These are phyloP conservation scores for Singerocomus inundabilis DNA, from an alignment of 1,284 basidiomycete genomes.

Conservation along the genomic window DNA sequence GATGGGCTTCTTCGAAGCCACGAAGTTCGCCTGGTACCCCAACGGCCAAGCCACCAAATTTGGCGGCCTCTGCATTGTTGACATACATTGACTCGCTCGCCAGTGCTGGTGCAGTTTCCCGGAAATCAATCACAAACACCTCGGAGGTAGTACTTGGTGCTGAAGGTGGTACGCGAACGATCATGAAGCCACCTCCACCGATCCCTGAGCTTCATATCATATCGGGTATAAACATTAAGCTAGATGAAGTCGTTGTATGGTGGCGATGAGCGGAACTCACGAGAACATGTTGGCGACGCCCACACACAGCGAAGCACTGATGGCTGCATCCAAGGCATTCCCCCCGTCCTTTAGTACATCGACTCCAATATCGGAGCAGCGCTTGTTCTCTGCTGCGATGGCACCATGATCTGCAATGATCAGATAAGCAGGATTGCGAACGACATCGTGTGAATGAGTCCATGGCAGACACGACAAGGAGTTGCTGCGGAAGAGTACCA, in stretches of 20 bases:
- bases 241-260: not conserved
- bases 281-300: slow-evolving; percentile 91
- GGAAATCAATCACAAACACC: slow-evolving; percentile 82
- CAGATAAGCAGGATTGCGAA: slow-evolving; percentile 70
- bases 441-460: slow-evolving; percentile 8
- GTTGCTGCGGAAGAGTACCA: slow-evolving; percentile 9
- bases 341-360: slow-evolving; percentile 77
- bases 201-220: slow-evolving; percentile 64
- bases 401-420: slow-evolving; percentile 74
- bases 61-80: slow-evolving; percentile 48
- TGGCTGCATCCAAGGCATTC: slow-evolving; percentile 87
- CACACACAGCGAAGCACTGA: slow-evolving; percentile 78
- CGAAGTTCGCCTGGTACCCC: slow-evolving; percentile 59
- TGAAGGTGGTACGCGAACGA: slow-evolving; percentile 71
- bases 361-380: slow-evolving; percentile 84
- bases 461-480: not conserved
- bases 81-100: slow-evolving; percentile 78
- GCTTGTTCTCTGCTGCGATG: slow-evolving; percentile 82
- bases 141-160: slow-evolving; percentile 46
- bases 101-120: slow-evolving; percentile 79
- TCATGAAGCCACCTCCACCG: slow-evolving; percentile 92
- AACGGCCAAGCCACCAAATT: slow-evolving; percentile 76
- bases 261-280: slow-evolving; percentile 39
- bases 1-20: not conserved
- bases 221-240: slow-evolving; percentile 1